Percentiles rank a stretch among this genome's conserved stretches.
phyloP scores from a whole-genome alignment of 2,329 filamentous ascomycete species.

The Tolypocladium tundrense region DNA sequence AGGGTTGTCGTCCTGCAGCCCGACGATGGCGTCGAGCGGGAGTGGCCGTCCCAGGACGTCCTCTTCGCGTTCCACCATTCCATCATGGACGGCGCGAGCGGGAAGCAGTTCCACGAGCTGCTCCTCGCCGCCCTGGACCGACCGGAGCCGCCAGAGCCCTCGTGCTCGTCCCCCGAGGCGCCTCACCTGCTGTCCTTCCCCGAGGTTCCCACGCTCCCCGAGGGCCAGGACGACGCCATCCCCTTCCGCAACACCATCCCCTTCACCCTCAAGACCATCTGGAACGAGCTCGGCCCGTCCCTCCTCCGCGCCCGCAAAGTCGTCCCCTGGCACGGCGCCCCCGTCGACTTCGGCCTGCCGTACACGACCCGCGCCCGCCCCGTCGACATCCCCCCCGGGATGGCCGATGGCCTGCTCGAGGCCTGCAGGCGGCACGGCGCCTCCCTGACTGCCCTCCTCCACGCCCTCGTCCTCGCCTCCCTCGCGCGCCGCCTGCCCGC shows the following conservation, averaged over 20 bases:
- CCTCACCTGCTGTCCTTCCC: slow-evolving; percentile 20
- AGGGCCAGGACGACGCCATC: slow-evolving; percentile 30
- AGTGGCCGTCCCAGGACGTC: slow-evolving; percentile 23
- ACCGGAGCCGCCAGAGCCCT: not conserved
- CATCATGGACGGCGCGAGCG: slow-evolving; percentile 40
- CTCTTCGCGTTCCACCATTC: slow-evolving; percentile 42
- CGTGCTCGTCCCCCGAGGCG: slow-evolving; percentile 3
- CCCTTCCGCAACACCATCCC: slow-evolving; percentile 25
- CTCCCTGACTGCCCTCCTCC: slow-evolving; percentile 39
- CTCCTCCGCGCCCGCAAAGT: slow-evolving; percentile 21
- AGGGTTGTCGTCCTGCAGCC: slow-evolving; percentile 27
- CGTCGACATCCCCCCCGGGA: slow-evolving; percentile 21
- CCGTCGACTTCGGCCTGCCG: slow-evolving; percentile 23
- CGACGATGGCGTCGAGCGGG: slow-evolving; percentile 1
- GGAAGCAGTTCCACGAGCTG: slow-evolving; percentile 35
- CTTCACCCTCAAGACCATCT: slow-evolving; percentile 31
- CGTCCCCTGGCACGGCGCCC: slow-evolving; percentile 26
- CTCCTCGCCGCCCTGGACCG: slow-evolving; percentile 32
- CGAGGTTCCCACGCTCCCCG: slow-evolving; percentile 20
- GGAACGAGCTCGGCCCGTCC: slow-evolving; percentile 26
- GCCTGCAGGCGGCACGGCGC: slow-evolving; percentile 28
- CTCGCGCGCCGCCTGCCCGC: slow-evolving; percentile 26
- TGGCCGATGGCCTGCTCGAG: slow-evolving; percentile 21
- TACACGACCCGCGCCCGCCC: slow-evolving; percentile 25
- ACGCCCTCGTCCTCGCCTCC: slow-evolving; percentile 32